Evolutionary conservation across 768 basidiomycete species (phyloP).

Genomic region (Kwoniella sp.): DNA sequence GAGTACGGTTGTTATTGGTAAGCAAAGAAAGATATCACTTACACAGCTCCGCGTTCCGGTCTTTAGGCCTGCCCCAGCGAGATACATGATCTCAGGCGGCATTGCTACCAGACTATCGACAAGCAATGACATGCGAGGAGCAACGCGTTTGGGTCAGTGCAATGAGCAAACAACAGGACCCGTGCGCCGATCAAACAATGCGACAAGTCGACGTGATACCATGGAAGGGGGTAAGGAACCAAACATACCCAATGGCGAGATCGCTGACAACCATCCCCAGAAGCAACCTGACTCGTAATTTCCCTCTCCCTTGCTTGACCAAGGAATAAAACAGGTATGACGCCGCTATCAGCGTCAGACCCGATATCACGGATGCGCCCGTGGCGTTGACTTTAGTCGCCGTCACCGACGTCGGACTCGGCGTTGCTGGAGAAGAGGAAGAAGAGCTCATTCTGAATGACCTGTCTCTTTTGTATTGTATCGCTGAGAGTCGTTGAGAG

Average conservation of each 20-base stretch:
- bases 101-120: constrained; percentile 35
- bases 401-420: not conserved
- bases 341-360: constrained; percentile 39
- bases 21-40: too few relatives aligned
- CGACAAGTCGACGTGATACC: not conserved
- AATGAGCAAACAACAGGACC: too few relatives aligned
- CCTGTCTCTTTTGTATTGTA: too few relatives aligned
- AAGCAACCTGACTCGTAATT: constrained; percentile 48
- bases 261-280: constrained; percentile 54
- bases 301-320: constrained; percentile 40
- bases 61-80: constrained; percentile 28
- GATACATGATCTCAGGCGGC: constrained; percentile 34
- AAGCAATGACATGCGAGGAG: not conserved
- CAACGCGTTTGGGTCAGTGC: not conserved
- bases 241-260: constrained; percentile 48
- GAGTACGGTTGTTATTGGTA: too few relatives aligned
- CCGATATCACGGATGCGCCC: constrained; percentile 44
- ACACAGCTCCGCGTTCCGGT: constrained; percentile 44
- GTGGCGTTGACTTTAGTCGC: constrained; percentile 31
- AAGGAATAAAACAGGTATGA: constrained; percentile 37
- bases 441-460: not conserved
- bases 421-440: not conserved
- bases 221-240: too few relatives aligned
- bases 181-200: not conserved
- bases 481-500: too few relatives aligned